Base-by-base conservation (phyloP, 2,329 filamentous ascomycete genomes). In the Elsinoe batatas region DNA sequence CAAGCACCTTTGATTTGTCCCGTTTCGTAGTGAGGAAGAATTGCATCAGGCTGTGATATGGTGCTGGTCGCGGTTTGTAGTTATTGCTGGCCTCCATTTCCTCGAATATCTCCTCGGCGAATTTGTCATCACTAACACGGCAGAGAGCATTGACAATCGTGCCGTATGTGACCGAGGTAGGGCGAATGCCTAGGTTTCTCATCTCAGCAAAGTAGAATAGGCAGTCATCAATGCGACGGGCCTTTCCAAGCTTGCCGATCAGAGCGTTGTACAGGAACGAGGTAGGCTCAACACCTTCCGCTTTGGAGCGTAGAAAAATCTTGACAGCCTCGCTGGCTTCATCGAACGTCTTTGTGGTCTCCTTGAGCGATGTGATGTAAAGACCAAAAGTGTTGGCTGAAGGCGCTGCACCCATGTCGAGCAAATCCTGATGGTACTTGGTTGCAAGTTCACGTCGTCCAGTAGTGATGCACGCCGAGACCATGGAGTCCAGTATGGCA, bases 41-140 rank as follows among this genome's bases (percentile, higher is more conserved):
- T 69, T 98, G 93, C 83, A 98, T 98, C 84, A 98, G 87, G 72
- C 89, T 95, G 77, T 98, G 96, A 79, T 98, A 98, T 0, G 93
- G 93, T 20, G 93, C 93, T 22, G 93, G 91, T 8, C 93, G 86
- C 38, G 93, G 89, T 77, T 96, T 97, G 81, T 98, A 98, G 76
- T 98, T 98, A 57, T 90, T 86, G 85, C 95, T 95, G 46, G 85
- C 83, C 76, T 98, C 93, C 93, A 98, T 98, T 75, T 98, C 93
- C 67, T 97, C 90, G 67, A 98, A 98, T 64, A 97, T 82, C 72
- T 97, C 90, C 67, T 96, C 93, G 26, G 93, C 93, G 68, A 96
- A 95, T 67, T 91, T 94, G 74, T 97, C 91, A 64, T 98, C 93
- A 62, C 90, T 95, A 56, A 97, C 93, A 64, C 93, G 88, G 78